Base-by-base conservation (phyloP, 139 green algal genomes). In the Coccomyxa sp. region DNA sequence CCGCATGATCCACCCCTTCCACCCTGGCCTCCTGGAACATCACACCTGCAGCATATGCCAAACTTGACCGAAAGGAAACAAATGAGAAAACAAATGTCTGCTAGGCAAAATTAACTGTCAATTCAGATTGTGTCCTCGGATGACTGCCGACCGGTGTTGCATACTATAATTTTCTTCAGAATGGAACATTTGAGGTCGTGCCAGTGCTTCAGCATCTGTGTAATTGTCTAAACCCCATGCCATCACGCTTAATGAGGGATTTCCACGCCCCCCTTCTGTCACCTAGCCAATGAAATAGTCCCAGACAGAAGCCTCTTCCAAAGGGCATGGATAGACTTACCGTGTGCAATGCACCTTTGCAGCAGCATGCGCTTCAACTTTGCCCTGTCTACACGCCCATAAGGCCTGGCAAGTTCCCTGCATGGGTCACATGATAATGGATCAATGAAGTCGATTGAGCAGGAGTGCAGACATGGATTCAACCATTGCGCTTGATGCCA, bases 281-380 rank as follows among this genome's bases (percentile, higher is more conserved):
- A 51, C 38, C 38, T 51, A 11, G 38, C 7, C 7, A 51, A 51
- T 51, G 38, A 51, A 51, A 51, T 7, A 51, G 38, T 51, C 38
- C 38, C 3, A 51, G 38, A 51, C 38, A n/a, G 38, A 51, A 51
- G 38, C 38, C 38, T 51, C 38, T 51, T 51, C 1, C 60, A 25
- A 78, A 45, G 60, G 16, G 21, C 27, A 7, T 74, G 10, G 7
- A 58, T 28, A 1, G 1, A 31, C 89, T 81, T 77, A 93, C 91
- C 92, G 67, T 86, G 63, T 13, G 90, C 86, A 7, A 93, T 88
- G 82, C 96, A 98, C 45, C 85, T 76, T 81, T 94, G 80, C 80
- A 99, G 87, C 60, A 99, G 90, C 79, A 93, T 93, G 9, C 87
- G 88, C 85, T 99, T 99, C 27, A 99, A 88, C 86, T 93, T 95